phyloP scores from a whole-genome alignment of 176 grass and related monocot genomes.

The Carex myosuroides region DNA sequence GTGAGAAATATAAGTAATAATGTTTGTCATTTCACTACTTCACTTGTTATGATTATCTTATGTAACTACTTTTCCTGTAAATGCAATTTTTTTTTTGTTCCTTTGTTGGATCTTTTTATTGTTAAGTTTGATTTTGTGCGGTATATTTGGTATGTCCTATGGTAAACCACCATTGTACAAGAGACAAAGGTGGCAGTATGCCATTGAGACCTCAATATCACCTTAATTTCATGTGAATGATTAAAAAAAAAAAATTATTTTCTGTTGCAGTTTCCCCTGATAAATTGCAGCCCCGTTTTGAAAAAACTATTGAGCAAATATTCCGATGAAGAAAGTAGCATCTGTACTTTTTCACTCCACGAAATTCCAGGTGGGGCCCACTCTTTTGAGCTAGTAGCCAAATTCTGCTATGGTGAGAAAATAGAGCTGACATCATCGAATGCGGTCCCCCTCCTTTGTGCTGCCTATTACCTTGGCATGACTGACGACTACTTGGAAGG shows the following conservation, averaged over 20 bases:
- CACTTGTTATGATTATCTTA: background rate
- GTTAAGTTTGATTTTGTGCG: background rate
- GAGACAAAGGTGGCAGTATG: background rate
- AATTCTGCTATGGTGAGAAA: conserved; percentile 91
- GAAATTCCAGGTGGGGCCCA: conserved; percentile 80
- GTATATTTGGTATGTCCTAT: background rate
- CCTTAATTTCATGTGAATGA: background rate
- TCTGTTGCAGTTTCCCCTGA: conserved; percentile 63
- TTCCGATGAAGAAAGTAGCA: conserved; percentile 30
- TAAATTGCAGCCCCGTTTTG: conserved; percentile 69
- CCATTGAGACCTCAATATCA: background rate
- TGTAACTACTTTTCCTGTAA: background rate
- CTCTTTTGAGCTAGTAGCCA: conserved; percentile 68
- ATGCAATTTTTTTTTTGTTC: background rate
- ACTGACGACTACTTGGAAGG: conserved; percentile 74
- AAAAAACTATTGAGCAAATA: conserved; percentile 66
- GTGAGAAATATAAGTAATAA: background rate
- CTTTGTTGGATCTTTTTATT: background rate
- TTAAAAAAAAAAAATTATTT: background rate
- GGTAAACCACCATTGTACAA: background rate
- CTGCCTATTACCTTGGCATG: conserved; percentile 76
- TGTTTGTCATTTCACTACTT: background rate
- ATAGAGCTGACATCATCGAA: conserved; percentile 68
- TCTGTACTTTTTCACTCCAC: conserved; percentile 59
- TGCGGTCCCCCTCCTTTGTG: conserved; percentile 70